Evolutionary conservation across 768 basidiomycete genomes (phyloP), one percentile per base, ranked within the genome.

Genomic region (Daedaleopsis sinensis): DNA sequence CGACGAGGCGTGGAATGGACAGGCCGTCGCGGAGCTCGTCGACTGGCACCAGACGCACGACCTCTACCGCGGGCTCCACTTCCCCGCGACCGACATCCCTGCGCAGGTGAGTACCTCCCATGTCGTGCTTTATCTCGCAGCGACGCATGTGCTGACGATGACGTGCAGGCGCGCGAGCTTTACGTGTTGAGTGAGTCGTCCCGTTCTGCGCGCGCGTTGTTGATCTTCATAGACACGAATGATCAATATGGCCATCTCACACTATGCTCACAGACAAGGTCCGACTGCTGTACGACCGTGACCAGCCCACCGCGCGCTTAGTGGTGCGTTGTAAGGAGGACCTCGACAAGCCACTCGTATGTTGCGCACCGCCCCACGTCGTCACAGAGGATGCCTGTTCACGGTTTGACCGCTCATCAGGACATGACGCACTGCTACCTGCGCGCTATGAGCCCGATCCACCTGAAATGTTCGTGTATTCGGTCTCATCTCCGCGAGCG

Each of bases 381-480:
- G 44, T 15, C 10, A 23, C 11, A 15, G 23, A 24, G 19, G 23
- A 21, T 21, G 23, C 23, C 47, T 10, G 47, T 12, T 53, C 39
- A 43, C 39, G 7, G 3, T 12, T 21, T 18, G 39, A 2, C 1
- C 9, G 2, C 18, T 51, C 23, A 11, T 4, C 50, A 89, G 82
- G 85, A 93, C 68, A 91, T 93, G 90, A 92, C 91, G 0, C 89
- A 93, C 72, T 90, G 86, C 58, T 91, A 89, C 65, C 76, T 93
- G 10, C 84, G 91, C n/a, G 90, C 91, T 0, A 93, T 94, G 91
- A 89, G 88, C 64, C 92, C 91, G 6, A 91, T 94, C 51, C 91
- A 93, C 68, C 74, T 91, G 61, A 86, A 91, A 75, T 93, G 87
- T 88, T 63, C 35, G 83, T 72, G 8, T 1, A 16, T 36, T 32